Evolutionary conservation across 306 rosid genomes (phyloP).

Genomic region (Styphnolobium japonicum): DNA sequence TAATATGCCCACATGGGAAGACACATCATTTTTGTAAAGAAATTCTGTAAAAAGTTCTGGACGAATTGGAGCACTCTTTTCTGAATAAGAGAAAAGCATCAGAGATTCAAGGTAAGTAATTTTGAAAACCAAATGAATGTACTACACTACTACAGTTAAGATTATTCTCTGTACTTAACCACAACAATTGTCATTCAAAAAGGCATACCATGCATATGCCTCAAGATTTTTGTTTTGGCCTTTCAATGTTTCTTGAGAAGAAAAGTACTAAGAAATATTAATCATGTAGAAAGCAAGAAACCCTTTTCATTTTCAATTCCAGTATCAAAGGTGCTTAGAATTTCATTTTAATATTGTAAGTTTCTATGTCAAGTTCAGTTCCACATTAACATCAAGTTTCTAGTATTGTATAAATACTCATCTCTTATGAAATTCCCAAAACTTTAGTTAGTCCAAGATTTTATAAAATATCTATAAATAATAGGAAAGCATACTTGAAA

Average conservation of each 20-base stretch:
- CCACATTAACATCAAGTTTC: neutral
- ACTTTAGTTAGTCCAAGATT: neutral
- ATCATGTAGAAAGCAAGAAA: neutral
- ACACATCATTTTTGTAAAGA: neutral
- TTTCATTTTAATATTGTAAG: neutral
- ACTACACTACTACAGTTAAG: neutral
- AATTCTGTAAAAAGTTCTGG: neutral
- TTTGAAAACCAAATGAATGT: neutral
- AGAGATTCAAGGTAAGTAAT: neutral
- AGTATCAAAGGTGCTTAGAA: neutral
- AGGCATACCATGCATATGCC: neutral
- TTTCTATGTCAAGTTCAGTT: neutral
- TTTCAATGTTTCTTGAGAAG: no score
- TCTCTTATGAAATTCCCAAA: neutral
- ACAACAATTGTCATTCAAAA: neutral
- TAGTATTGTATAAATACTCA: neutral
- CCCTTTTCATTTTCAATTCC: neutral
- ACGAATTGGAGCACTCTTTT: neutral
- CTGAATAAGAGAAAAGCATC: neutral
- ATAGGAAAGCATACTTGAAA: slow-evolving; percentile 1
- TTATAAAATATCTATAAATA: neutral
- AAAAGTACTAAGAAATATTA: neutral
- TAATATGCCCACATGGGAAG: neutral
- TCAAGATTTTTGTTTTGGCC: neutral
- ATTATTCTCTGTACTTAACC: neutral